Evolutionary conservation across 306 rosid genomes (phyloP), one percentile per base, ranked within the genome.

Genomic region (Cucurbita argyrosperma): DNA sequence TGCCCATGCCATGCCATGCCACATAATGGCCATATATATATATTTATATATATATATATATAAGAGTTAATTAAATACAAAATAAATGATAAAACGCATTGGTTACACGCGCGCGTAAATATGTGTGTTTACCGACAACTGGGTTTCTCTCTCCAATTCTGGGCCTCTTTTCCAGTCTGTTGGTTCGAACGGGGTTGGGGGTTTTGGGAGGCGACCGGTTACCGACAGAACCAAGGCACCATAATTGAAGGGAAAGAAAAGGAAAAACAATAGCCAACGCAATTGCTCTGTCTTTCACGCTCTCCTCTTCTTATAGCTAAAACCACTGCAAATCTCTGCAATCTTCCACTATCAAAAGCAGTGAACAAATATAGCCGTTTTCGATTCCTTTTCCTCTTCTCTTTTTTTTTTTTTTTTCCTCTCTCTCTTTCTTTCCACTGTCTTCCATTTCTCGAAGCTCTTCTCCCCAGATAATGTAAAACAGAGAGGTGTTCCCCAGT

Each of bases 401-500:
- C 35, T 30, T 30, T 19, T 19, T 19, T 30, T 30, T 30, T 19
- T 19, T 19, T 30, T 30, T 3, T 30, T 30, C 35, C 4, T 30
- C 35, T 30, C 30, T 40, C 45, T 40, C 3, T 43, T 8, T 43
- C 47, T 8, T 30, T 21, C 35, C 6, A 40, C 14, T 53, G 4
- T 30, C 42, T 53, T 19, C 50, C 74, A 46, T 21, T 69, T 68
- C 58, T 11, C 64, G 2, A 30, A 69, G 47, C 45, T 4, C 37
- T 43, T 60, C 66, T 60, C 67, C 61, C 72, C 75, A 78, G 77
- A 82, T 74, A 72, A 84, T 88, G 96, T 87, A 80, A 83, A 35
- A 21, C 77, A 61, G 38, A 61, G 38, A 50, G 81, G 71, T 58
- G 8, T 69, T 35, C 56, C 51, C 46, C 58, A 46, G 4, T 8